Evolutionary conservation across 495 filamentous ascomycete species (phyloP).

Genomic region (Copromyces sp.): DNA sequence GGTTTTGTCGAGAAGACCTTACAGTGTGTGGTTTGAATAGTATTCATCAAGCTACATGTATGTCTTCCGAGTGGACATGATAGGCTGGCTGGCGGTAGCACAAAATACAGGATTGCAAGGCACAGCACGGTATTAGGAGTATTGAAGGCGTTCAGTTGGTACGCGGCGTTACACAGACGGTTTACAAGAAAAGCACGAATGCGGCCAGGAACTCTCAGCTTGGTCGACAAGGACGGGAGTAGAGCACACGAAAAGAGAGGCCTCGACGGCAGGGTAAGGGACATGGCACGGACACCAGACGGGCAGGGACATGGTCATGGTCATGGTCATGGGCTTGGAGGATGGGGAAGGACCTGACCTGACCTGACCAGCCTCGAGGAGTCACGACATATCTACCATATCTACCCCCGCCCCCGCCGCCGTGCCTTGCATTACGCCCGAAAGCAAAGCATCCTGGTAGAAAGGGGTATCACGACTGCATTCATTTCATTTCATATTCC

Average conservation of each 20-base stretch:
- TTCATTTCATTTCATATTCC: not conserved
- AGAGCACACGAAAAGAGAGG: not conserved
- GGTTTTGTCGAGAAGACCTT: not conserved
- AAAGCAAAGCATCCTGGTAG: not conserved
- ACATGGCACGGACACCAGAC: not conserved
- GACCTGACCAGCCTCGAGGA: not conserved
- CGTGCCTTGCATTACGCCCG: not conserved
- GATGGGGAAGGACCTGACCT: not conserved
- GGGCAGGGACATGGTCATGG: not conserved
- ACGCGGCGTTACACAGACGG: not conserved
- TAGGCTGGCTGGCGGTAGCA: not conserved
- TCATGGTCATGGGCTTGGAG: not conserved
- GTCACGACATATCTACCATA: not conserved
- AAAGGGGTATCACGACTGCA: not conserved
- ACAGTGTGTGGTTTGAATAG: not conserved
- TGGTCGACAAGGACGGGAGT: not conserved
- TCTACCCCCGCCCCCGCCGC: not conserved
- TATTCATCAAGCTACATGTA: not conserved
- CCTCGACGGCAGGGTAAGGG: not conserved
- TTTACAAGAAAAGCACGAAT: not conserved
- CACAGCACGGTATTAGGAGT: not conserved
- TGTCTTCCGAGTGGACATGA: not conserved
- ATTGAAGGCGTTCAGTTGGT: not conserved
- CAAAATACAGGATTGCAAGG: not conserved
- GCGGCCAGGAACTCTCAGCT: not conserved